Percentiles rank a stretch among this genome's conserved stretches.
These are phyloP conservation scores for Talaromyces trachyspermus DNA, from an alignment of 495 filamentous ascomycete species.

Conservation along the genomic window DNA sequence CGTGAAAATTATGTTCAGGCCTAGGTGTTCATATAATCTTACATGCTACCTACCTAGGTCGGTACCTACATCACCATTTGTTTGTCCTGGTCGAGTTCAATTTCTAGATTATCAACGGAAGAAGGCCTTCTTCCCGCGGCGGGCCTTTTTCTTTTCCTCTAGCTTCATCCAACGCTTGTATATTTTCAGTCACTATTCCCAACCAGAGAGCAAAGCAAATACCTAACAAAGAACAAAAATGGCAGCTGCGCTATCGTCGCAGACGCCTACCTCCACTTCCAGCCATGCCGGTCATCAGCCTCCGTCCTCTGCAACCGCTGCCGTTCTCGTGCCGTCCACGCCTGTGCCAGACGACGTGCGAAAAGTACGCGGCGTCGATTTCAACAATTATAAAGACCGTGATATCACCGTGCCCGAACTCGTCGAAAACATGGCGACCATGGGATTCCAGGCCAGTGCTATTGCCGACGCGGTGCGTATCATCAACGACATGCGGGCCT, in stretches of 20 bases:
- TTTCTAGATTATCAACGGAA: too few species aligned
- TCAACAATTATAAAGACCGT: conserved; percentile 65
- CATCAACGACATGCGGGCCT: conserved; percentile 88
- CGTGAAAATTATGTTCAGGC: too few species aligned
- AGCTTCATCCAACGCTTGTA: too few species aligned
- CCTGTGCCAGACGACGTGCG: conserved; percentile 67
- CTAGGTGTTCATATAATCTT: too few species aligned
- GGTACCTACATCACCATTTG: too few species aligned
- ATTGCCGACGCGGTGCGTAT: conserved; percentile 78
- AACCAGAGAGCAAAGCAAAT: background rate
- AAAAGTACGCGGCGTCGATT: conserved; percentile 80
- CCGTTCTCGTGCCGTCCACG: conserved; percentile 82
- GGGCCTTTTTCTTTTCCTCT: too few species aligned
- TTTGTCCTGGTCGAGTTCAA: too few species aligned
- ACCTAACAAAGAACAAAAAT: too few species aligned
- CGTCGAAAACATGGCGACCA: conserved; percentile 69
- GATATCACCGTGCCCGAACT: conserved; percentile 81
- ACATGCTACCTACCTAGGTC: too few species aligned
- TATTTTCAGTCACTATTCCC: too few species aligned
- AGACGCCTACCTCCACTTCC: background rate
- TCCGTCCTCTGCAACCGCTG: conserved; percentile 65
- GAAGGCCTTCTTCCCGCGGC: too few species aligned
- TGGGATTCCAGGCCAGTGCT: conserved; percentile 88
- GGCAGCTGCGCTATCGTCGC: too few species aligned
- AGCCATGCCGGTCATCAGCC: conserved; percentile 12